A percentile compares a stretch with the other conserved stretches of the same genome.
These are phyloP conservation scores for Fusarium newnesense DNA, from an alignment of 2,329 filamentous ascomycete genomes.

Conservation along the genomic window DNA sequence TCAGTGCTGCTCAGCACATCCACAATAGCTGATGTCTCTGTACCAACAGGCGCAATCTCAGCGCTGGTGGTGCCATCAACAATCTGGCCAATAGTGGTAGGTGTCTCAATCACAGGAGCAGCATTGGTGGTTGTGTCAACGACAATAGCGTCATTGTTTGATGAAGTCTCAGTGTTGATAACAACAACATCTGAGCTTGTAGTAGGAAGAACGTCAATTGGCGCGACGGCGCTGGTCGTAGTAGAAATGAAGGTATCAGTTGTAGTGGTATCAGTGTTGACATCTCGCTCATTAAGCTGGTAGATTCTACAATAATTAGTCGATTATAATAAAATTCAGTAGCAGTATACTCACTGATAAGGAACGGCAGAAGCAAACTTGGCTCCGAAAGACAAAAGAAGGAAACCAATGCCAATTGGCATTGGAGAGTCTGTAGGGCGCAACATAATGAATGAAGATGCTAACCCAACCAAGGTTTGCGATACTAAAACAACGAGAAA, in stretches of 20 bases:
- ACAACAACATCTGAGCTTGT: neutral
- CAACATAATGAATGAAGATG: constrained; percentile 28
- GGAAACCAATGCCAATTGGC: constrained; percentile 15
- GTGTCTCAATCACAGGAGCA: neutral
- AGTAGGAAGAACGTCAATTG: neutral
- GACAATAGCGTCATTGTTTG: neutral
- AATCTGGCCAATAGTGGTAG: neutral
- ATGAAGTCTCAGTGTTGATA: neutral
- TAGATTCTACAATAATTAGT: neutral
- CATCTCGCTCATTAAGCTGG: neutral
- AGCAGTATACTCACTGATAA: neutral
- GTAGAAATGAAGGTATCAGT: neutral
- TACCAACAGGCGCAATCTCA: neutral
- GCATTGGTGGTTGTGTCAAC: neutral
- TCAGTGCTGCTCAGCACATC: neutral
- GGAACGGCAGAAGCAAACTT: constrained; percentile 15
- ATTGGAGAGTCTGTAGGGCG: constrained; percentile 14
- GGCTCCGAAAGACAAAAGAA: constrained; percentile 16
- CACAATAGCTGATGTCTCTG: neutral
- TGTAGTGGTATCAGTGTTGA: neutral
- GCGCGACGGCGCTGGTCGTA: neutral
- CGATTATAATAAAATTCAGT: neutral
- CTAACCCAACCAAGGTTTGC: constrained; percentile 4
- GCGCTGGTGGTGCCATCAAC: neutral
- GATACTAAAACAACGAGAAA: neutral